Base-by-base conservation (phyloP, 179 eudicot species). In the Spinacia oleracea region DNA sequence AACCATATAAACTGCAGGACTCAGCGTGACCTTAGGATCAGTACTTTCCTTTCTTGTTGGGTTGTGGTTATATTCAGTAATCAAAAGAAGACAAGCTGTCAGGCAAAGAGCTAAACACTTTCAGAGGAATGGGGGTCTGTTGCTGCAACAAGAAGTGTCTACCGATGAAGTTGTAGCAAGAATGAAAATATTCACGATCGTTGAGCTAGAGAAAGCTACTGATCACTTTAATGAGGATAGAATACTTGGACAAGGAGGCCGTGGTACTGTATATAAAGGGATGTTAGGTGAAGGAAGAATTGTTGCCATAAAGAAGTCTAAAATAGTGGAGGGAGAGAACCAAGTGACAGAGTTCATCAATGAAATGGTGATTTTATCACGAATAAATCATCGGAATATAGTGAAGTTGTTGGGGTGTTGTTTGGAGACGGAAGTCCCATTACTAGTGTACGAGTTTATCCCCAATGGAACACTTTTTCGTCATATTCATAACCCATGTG, bases 201-300 rank as follows among this genome's bases (percentile, higher is more conserved):
- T 70, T 18, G 89, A 84, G 70, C 58, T 89, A 25, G 78, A 82
- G 23, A 50, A 79, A 51, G 89, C 89, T 42, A 85, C 89, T 7
- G 79, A 87, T 59, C 40, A 82, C 63, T 87, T 80, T 58, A 81
- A 85, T 56, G 68, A 70, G 21, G 74, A 80, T 53, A 71, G 82
- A 51, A 78, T 87, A 32, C 76, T 89, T 10, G 89, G 90, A 18
- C 83, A 80, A 78, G 90, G 92, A 38, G 89, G 90, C 12, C 83
- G 62, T 59, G 86, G 85, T n/a, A 84, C 82, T 0, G 83, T 86
- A 23, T 71, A 71, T 31, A 71, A 71, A 31, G 74, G 74, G 48
- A 71, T 71, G 74, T 48, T 71, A n/a, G 25, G 72, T 3, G 83
- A 83, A 40, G 80, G 83, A 18, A 81, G 31, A 27, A 74, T 85